phyloP scores from a whole-genome alignment of 768 basidiomycete species.

The Kondoa malvinella region DNA sequence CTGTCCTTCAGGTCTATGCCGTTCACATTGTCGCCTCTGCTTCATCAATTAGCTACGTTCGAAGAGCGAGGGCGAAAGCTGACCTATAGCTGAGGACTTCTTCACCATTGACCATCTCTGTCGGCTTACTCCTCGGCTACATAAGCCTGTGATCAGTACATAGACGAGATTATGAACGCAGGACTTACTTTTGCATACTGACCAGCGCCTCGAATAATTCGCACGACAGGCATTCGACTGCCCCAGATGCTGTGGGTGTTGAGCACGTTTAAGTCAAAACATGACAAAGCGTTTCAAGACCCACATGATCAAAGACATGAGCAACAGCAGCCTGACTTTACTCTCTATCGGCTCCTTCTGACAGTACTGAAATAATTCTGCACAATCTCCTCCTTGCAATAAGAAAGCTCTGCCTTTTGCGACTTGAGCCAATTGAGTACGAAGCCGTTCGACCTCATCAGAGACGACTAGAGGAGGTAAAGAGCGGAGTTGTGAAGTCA shows the following conservation, averaged over 20 bases:
- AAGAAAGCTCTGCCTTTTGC: conserved; percentile 87
- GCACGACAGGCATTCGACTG: conserved; percentile 74
- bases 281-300: not conserved
- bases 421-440: conserved; percentile 32
- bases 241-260: conserved; percentile 43
- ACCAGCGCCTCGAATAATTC: conserved; percentile 60
- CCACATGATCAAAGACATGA: conserved; percentile 73
- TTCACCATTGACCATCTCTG: conserved; percentile 56
- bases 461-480: conserved; percentile 85
- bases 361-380: conserved; percentile 24
- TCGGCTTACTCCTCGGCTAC: conserved; percentile 59
- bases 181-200: conserved; percentile 66
- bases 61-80: conserved; percentile 18
- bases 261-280: not conserved
- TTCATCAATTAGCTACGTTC: not conserved
- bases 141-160: conserved; percentile 18
- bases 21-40: conserved; percentile 90
- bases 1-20: conserved; percentile 58
- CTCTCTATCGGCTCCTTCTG: conserved; percentile 64
- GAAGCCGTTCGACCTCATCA: conserved; percentile 51
- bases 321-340: conserved; percentile 77
- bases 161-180: not conserved
- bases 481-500: conserved; percentile 39
- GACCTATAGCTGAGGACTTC: conserved; percentile 77
- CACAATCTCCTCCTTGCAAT: conserved; percentile 87